Conservation (phyloP, 805 yeast species). For the Kuraishia borneana region DNA sequence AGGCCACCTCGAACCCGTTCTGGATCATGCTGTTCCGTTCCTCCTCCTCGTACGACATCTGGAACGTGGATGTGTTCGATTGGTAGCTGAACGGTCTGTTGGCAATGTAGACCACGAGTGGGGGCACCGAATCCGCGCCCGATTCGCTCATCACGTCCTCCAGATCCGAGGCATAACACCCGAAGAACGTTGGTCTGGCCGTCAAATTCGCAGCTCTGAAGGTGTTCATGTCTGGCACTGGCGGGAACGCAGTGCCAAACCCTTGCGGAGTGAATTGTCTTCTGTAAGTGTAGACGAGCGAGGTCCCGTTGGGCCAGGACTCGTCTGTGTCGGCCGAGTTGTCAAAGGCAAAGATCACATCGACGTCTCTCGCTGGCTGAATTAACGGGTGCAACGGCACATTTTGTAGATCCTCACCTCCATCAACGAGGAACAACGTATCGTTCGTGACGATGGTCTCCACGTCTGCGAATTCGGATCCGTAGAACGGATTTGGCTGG, state of each 20-base stretch:
- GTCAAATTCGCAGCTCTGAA: conserved; percentile 52
- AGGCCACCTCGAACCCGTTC: conserved; percentile 66
- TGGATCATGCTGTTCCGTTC: conserved; percentile 50
- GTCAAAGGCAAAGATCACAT: conserved; percentile 54
- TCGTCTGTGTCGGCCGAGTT: conserved; percentile 53
- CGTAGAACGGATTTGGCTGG: conserved; percentile 61
- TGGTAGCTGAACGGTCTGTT: conserved; percentile 54
- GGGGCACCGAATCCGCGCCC: conserved; percentile 37
- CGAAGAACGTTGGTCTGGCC: conserved; percentile 68
- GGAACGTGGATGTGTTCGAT: conserved; percentile 66
- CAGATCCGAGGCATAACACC: conserved; percentile 60
- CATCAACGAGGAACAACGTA: conserved; percentile 54
- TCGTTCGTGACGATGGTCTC: conserved; percentile 26
- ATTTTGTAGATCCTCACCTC: conserved; percentile 70
- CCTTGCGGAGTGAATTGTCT: conserved; percentile 47
- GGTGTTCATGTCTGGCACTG: conserved; percentile 61
- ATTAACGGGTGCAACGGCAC: conserved; percentile 58
- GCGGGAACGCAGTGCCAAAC: conserved; percentile 59
- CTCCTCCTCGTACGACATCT: conserved; percentile 46
- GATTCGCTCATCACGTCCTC: conserved; percentile 34
- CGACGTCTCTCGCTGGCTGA: conserved; percentile 50
- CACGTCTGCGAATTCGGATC: conserved; percentile 25
- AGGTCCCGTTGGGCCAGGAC: conserved; percentile 59
- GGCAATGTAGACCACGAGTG: conserved; percentile 69
- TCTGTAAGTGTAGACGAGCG: conserved; percentile 42